Evolutionary conservation across 192 early-diverging fungal species (phyloP), one percentile per base, ranked within the genome.

Genomic region (Allomyces arbusculus): DNA sequence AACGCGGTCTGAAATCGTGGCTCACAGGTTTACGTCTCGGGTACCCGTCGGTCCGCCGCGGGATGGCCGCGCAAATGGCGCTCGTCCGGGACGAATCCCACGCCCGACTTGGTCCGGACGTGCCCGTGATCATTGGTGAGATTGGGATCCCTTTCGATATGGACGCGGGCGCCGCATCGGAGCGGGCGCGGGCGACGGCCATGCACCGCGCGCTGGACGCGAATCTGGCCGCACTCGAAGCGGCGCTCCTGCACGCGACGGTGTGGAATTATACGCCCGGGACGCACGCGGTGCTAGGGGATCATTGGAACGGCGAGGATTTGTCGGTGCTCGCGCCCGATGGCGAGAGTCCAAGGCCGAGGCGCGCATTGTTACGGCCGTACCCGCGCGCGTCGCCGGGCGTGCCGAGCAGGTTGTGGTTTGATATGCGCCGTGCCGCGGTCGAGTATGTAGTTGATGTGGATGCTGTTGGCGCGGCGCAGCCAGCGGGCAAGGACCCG

Each of bases 191-290:
- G 64, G 65, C 26, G 66, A 72, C 24, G 69, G 69, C 65, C 66
- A 69, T 66, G 72, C 71, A 10, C 79, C 50, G 50, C 50, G 50
- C 50, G 20, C 79, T 83, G 77, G 76, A 82, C 67, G 80, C 78
- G 61, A 77, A 72, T 50, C 40, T 78, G 63, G 74, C 75, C 24
- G 77, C 78, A 0, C 62, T 80, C 3, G 74, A 81, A 65, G 66
- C 63, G 12, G 77, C 73, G 23, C 69, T 78, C 19, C 64, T 82
- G 62, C 76, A 80, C 62, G 79, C 73, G 67, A 75, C 78, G 1
- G 69, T 82, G 6, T 82, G 80, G 80, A 78, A 77, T 22, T 82
- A 82, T 67, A 74, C 73, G n/a, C 78, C 80, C 6, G 80, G 77
- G 63, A 82, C 79, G 25, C 63, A 64, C 26, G 40, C 69, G 63